A percentile compares a stretch with the other conserved stretches of the same genome.
phyloP scores from a whole-genome alignment of 495 filamentous ascomycete species.

The Immersiella caudata region DNA sequence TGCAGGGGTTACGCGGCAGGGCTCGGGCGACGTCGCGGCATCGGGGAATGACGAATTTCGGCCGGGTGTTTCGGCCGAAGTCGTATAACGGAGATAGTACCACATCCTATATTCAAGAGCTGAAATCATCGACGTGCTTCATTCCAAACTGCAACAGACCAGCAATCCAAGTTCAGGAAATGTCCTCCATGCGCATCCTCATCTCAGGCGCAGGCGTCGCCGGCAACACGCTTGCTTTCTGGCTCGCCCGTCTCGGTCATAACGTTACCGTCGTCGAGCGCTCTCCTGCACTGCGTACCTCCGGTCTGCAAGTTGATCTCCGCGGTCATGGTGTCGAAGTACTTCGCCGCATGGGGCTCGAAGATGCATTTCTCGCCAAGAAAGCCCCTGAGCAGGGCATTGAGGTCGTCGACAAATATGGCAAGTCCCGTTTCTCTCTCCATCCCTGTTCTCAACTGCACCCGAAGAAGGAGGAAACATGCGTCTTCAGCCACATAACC shows the following conservation, averaged over 20 bases:
- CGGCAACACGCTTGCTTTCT: constrained; percentile 55
- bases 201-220: constrained; percentile 42
- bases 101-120: too few relatives aligned
- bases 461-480: too few relatives aligned
- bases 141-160: too few relatives aligned
- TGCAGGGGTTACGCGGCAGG: too few relatives aligned
- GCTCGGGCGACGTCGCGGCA: too few relatives aligned
- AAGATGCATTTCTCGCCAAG: constrained; percentile 45
- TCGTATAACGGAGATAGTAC: too few relatives aligned
- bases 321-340: constrained; percentile 51
- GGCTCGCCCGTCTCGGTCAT: constrained; percentile 50
- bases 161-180: neutral
- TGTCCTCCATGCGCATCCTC: constrained; percentile 24
- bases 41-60: too few relatives aligned
- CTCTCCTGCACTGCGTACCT: constrained; percentile 44
- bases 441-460: too few relatives aligned
- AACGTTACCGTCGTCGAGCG: constrained; percentile 58
- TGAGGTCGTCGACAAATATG: constrained; percentile 45
- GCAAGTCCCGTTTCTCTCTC: too few relatives aligned
- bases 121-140: too few relatives aligned
- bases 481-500: too few relatives aligned
- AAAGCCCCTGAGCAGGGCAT: constrained; percentile 48
- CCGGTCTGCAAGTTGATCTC: constrained; percentile 59
- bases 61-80: too few relatives aligned
- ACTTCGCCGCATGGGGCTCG: constrained; percentile 57